Evolutionary conservation across 805 yeast genomes (phyloP).

Genomic region (Suhomyces sp.): DNA sequence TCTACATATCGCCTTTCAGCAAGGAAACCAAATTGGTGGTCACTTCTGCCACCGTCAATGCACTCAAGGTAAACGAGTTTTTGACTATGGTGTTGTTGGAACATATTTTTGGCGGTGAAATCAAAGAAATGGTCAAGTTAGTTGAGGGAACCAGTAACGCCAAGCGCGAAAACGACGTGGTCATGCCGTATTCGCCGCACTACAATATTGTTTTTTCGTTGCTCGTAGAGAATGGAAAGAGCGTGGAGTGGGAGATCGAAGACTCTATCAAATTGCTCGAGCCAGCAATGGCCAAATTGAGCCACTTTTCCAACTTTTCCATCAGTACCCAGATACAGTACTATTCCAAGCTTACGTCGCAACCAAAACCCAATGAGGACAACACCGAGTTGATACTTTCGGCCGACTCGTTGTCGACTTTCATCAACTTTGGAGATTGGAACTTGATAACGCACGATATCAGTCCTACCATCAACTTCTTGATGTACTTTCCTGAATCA

Average conservation of each 20-base stretch:
- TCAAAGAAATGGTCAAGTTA: constrained; percentile 24
- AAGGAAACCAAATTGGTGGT: constrained; percentile 30
- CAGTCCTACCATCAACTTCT: constrained; percentile 68
- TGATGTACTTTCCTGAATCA: constrained; percentile 59
- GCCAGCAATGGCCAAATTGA: constrained; percentile 53
- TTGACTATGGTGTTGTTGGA: constrained; percentile 36
- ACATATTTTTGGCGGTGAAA: constrained; percentile 39
- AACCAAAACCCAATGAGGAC: constrained; percentile 21
- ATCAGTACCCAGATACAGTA: constrained; percentile 77
- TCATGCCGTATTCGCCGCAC: constrained; percentile 58
- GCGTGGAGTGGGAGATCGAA: constrained; percentile 73
- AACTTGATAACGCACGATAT: constrained; percentile 56
- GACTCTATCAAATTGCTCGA: constrained; percentile 48
- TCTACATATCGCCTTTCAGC: constrained; percentile 36
- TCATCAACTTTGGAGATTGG: constrained; percentile 86
- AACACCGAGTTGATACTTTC: constrained; percentile 35
- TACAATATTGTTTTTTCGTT: constrained; percentile 77
- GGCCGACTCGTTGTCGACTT: constrained; percentile 61
- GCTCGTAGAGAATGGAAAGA: constrained; percentile 64
- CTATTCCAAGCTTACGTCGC: constrained; percentile 46
- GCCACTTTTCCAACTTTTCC: constrained; percentile 63
- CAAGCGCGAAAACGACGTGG: constrained; percentile 27
- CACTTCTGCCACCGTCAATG: constrained; percentile 20
- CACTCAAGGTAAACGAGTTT: constrained; percentile 33
- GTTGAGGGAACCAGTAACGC: constrained; percentile 8